These are phyloP conservation scores for Candida chilensis DNA, from an alignment of 805 yeast species.

Conservation along the genomic window DNA sequence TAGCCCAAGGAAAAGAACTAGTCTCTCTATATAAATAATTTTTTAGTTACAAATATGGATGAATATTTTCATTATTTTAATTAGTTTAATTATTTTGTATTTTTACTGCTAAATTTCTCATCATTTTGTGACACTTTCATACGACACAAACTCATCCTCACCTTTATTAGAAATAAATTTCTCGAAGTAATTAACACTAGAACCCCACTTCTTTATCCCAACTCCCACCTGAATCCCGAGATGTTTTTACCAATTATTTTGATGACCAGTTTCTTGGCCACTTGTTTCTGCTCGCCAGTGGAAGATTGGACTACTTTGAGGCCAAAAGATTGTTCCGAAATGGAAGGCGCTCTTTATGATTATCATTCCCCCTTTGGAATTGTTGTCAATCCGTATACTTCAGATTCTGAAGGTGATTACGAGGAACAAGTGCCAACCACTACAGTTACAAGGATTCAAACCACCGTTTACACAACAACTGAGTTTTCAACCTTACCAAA, in stretches of 20 bases:
- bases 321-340: slow-evolving; percentile 9
- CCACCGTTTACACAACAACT: not conserved
- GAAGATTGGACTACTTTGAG: slow-evolving; percentile 23
- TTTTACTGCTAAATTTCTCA: not conserved
- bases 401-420: slow-evolving; percentile 11
- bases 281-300: slow-evolving; percentile 16
- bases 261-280: slow-evolving; percentile 5
- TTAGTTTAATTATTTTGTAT: no score
- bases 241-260: slow-evolving; percentile 1
- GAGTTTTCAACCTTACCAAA: slow-evolving; percentile 8
- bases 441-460: slow-evolving; percentile 2
- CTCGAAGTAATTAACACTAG: not conserved
- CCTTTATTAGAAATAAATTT: no score
- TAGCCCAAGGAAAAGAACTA: no score
- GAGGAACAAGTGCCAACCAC: slow-evolving; percentile 8
- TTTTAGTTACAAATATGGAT: no score
- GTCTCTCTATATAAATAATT: no score
- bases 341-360: slow-evolving; percentile 12
- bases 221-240: not conserved
- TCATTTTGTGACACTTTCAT: not conserved
- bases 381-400: slow-evolving; percentile 16
- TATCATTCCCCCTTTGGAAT: slow-evolving; percentile 25
- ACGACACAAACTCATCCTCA: not conserved
- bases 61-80: no score
- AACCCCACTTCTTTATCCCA: not conserved